phyloP scores from a whole-genome alignment of 257 asterid species.

The Ocimum tenuiflorum region DNA sequence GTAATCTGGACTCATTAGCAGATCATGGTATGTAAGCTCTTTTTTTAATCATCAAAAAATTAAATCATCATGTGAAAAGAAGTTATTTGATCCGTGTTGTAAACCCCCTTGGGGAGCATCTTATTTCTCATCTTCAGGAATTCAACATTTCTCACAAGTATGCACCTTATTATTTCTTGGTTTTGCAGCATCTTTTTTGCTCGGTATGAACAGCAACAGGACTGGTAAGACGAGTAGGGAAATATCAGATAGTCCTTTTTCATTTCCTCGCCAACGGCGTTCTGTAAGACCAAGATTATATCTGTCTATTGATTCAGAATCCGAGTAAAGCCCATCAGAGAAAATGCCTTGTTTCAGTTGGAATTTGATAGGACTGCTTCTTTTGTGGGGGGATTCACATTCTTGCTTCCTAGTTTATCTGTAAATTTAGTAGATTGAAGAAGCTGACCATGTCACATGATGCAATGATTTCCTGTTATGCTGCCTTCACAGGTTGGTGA shows the following conservation, averaged over 20 bases:
- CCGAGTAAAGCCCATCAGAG: constrained; percentile 49
- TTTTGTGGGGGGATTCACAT: background rate
- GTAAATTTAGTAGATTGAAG: constrained; percentile 20
- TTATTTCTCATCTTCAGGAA: background rate
- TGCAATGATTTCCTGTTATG: constrained; percentile 13
- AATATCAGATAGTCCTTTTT: constrained; percentile 75
- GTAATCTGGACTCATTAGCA: constrained; percentile 43
- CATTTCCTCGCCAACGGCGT: constrained; percentile 81
- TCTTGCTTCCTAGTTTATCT: constrained; percentile 16
- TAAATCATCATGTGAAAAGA: background rate
- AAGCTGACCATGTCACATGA: constrained; percentile 19
- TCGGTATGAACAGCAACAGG: constrained; percentile 45
- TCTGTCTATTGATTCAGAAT: constrained; percentile 72
- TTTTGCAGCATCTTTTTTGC: constrained; percentile 65
- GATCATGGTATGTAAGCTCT: constrained; percentile 36
- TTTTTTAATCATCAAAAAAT: background rate
- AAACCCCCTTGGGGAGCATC: background rate
- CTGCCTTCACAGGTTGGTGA: constrained; percentile 29
- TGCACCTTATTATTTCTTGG: background rate
- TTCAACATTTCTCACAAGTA: background rate
- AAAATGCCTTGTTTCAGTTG: background rate
- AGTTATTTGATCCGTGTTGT: background rate
- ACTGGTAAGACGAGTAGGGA: constrained; percentile 56
- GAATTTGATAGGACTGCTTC: constrained; percentile 8
- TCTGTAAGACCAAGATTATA: constrained; percentile 83